Evolutionary conservation across 306 rosid species (phyloP), one percentile per base, ranked within the genome.

Genomic region (Casuarina equisetifolia): DNA sequence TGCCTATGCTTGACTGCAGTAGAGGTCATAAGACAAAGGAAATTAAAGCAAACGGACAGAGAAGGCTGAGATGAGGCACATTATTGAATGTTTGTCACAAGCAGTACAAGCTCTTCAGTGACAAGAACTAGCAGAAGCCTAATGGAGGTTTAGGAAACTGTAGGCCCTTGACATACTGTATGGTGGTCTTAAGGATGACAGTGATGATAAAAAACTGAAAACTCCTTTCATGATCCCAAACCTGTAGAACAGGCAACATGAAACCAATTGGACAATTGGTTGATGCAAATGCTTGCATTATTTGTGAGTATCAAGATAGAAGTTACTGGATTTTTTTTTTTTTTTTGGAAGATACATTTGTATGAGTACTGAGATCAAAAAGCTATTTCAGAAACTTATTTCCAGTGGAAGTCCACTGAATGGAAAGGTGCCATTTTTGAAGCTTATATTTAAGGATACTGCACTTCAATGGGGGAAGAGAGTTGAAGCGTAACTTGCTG

Each of bases 381-480:
- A 0, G 51, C 53, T 43, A 68, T 2, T 9, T 7, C 19, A 11
- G 70, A 68, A 16, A 17, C 19, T 45, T 44, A 69, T 69, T 69
- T 69, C 45, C 40, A 8, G 32, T 45, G 53, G 52, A 69, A 15
- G 3, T 25, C 32, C 32, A 25, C 32, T 2, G 16, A 69, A 46
- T 2, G 19, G 38, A 25, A 69, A 45, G 39, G 20, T 43, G n/a
- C 3, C 46, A 40, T 19, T 69, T 45, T 53, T 69, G 73, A 69
- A 45, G 39, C 52, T 69, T n/a, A 69, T 45, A 20, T 19, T 69
- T 10, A 69, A 44, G 9, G 51, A 8, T 50, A 69, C 17, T 44
- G 2, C 54, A 42, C 35, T 45, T 69, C 57, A 69, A 69, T 46
- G 73, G 40, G 10, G 73, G 73, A 46, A 69, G 40, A 69, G 40